Conservation (phyloP, 257 asterid genomes). For the Nicotiana tabacum region DNA sequence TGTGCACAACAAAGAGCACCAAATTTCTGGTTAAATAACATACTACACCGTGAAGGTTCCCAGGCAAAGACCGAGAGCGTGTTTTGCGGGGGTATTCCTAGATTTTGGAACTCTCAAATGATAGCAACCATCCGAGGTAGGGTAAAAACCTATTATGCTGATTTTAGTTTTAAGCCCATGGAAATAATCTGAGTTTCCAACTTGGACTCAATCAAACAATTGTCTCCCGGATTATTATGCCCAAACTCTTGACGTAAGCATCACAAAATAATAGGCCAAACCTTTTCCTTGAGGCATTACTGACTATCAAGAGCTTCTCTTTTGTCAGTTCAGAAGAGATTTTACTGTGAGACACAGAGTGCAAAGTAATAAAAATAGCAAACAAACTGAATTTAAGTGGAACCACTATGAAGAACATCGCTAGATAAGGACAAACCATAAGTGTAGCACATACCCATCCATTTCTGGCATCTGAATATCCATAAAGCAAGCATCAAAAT, state of each 20-base stretch:
- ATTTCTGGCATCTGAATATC: constrained; percentile 99
- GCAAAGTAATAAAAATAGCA: neutral
- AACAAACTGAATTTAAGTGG: neutral
- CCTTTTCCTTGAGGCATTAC: neutral
- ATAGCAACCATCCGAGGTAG: neutral
- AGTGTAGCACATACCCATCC: constrained; percentile 67
- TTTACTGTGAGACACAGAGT: neutral
- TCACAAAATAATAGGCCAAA: neutral
- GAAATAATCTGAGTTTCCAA: neutral
- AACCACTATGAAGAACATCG: neutral
- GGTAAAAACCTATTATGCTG: neutral
- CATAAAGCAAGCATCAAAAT: constrained; percentile 90
- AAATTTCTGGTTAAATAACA: neutral
- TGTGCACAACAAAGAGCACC: neutral
- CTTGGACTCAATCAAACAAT: neutral
- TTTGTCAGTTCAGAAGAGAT: neutral
- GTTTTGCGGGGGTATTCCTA: neutral
- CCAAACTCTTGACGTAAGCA: neutral
- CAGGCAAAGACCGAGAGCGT: neutral
- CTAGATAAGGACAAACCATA: neutral
- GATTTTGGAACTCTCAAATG: neutral
- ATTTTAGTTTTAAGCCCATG: neutral
- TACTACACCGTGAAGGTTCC: neutral
- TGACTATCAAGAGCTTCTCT: neutral
- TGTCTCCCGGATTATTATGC: neutral